Conservation (phyloP, 1,139 yeast species). For the Debaryomyces sp. region DNA sequence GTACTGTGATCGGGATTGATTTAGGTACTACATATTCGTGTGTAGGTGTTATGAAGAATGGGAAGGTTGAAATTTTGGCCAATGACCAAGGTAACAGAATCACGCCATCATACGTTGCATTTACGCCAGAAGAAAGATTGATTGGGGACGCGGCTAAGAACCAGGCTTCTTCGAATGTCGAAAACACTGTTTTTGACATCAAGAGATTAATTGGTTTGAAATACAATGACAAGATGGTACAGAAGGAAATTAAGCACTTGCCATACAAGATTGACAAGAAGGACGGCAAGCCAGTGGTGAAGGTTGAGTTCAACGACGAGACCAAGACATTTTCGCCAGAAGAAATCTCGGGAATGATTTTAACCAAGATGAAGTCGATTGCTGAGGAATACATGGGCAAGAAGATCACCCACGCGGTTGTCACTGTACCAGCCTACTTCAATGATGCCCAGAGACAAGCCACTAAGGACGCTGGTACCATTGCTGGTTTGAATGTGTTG, state of each 20-base stretch:
- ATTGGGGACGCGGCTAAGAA: slow-evolving; percentile 96
- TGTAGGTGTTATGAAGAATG: slow-evolving; percentile 92
- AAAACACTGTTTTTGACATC: slow-evolving; percentile 80
- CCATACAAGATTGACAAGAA: slow-evolving; percentile 72
- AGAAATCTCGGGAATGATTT: slow-evolving; percentile 90
- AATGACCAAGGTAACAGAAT: slow-evolving; percentile 96
- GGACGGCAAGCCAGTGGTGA: slow-evolving; percentile 79
- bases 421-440: slow-evolving; percentile 96
- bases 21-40: slow-evolving; percentile 89
- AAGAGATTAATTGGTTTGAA: slow-evolving; percentile 86
- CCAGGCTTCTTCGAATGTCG: slow-evolving; percentile 83
- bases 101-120: slow-evolving; percentile 89
- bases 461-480: slow-evolving; percentile 96
- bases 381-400: slow-evolving; percentile 92
- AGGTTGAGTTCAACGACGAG: slow-evolving; percentile 69
- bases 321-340: slow-evolving; percentile 80
- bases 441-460: slow-evolving; percentile 99
- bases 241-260: slow-evolving; percentile 79
- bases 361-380: slow-evolving; percentile 88
- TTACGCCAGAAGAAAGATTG: slow-evolving; percentile 81
- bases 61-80: slow-evolving; percentile 89
- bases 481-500: slow-evolving; percentile 92
- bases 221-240: slow-evolving; percentile 73
- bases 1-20: slow-evolving; percentile 85
- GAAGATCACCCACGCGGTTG: slow-evolving; percentile 91